phyloP scores from a whole-genome alignment of 164 flowering plant species.

The Vitis riparia region DNA sequence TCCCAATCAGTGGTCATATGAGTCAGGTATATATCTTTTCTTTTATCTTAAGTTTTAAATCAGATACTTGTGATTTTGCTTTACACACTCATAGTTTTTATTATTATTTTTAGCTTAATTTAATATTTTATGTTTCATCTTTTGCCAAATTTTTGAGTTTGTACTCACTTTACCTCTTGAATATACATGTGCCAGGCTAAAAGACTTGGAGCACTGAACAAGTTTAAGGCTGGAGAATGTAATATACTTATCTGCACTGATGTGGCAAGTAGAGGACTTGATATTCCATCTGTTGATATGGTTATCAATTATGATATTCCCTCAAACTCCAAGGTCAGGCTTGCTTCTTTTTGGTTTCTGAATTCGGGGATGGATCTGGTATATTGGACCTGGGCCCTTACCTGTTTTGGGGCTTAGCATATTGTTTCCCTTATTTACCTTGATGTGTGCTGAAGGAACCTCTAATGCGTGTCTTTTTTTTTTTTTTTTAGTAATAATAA shows the following conservation, averaged over 20 bases:
- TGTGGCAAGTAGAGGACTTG: slow-evolving; percentile 96
- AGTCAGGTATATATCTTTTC: slow-evolving; percentile 54
- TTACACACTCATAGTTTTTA: background rate
- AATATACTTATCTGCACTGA: slow-evolving; percentile 88
- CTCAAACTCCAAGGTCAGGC: slow-evolving; percentile 73
- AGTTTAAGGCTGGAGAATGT: slow-evolving; percentile 91
- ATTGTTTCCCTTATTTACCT: background rate
- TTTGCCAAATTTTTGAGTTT: no score
- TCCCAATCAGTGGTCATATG: slow-evolving; percentile 92
- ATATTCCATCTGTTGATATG: slow-evolving; percentile 92
- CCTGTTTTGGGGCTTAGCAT: background rate
- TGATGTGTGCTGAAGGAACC: no score
- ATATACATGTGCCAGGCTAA: slow-evolving; percentile 48
- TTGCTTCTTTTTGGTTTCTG: background rate
- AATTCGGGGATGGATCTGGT: no score
- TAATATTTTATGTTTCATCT: background rate
- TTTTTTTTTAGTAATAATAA: no score
- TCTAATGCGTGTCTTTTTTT: no score
- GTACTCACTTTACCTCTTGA: no score
- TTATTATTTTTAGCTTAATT: background rate
- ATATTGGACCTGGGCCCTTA: no score
- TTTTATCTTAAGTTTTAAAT: background rate
- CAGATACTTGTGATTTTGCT: background rate
- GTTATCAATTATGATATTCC: slow-evolving; percentile 96
- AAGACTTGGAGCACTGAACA: slow-evolving; percentile 83